Base-by-base conservation (phyloP, 768 basidiomycete genomes). In the Leccinellum rugosiceps region DNA sequence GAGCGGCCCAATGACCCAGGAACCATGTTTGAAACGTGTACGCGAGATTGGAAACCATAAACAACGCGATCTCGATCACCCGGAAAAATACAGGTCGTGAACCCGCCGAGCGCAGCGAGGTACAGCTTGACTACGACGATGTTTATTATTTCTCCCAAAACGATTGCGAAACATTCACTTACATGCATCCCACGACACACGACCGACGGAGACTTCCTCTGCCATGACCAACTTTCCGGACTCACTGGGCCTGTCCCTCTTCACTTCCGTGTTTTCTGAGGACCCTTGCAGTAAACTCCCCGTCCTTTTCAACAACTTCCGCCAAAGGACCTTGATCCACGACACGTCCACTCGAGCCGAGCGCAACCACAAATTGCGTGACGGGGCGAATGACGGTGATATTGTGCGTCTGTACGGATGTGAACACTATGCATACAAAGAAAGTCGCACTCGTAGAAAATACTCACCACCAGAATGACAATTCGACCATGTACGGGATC, bases 381-480 rank as follows among this genome's bases (percentile, higher is more conserved):
- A 55, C 13, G 10, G 48, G 19, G 15, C 48, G 32, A 38, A 52
- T 26, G 14, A 28, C 25, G 4, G 25, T 25, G 25, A 35, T 51
- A 26, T 55, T 38, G 34, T 52, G 54, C 11, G 49, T 55, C 54
- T 55, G 28, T 35, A 38, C 21, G 19, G 8, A 14, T 4, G n/a
- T 15, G 9, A 34, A 34, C 2, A 15, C 17, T 17, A 14, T 15
- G 3, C 4, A 14, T 32, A 34, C 19, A 43, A 43, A 19, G 0
- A 6, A 3, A 28, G 4, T 19, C 19, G 11, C 11, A 43, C 0
- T n/a, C 10, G 14, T 11, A 30, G 34, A 5, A 14, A n/a, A 15
- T 32, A 35, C 34, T 52, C 15, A 30, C 54, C 54, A 55, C 54
- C n/a, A 55, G n/a, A 52, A 55, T 55, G 26, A 55, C 34, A 21